A percentile compares a stretch with the other conserved stretches of the same genome.
Conservation (phyloP, 2,329 filamentous ascomycete genomes). For the Colletotrichum sp. region DNA sequence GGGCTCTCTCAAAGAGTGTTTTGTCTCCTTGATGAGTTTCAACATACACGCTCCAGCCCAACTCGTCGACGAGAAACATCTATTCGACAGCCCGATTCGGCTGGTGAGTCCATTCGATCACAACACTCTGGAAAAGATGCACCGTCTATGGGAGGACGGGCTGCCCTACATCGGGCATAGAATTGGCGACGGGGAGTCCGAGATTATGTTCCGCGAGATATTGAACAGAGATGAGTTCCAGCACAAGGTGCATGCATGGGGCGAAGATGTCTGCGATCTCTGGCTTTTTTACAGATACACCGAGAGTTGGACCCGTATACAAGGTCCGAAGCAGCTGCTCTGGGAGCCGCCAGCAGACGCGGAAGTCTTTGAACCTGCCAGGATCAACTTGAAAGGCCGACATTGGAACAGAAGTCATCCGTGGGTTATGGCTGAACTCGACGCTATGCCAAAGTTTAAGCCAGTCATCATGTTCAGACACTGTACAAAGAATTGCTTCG, state of each 20-base stretch:
- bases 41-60: not conserved
- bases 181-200: accelerated
- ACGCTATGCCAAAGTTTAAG: not conserved
- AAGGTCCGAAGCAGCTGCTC: accelerated
- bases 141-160: not conserved
- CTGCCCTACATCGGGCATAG: not conserved
- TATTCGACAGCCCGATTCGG: accelerated
- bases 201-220: accelerated
- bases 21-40: not conserved
- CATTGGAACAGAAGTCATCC: not conserved
- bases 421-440: not conserved
- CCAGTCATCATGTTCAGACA: not conserved
- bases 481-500: not conserved
- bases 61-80: accelerated
- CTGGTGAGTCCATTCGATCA: accelerated
- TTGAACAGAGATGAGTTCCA: not conserved
- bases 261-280: accelerated
- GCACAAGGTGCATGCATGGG: accelerated
- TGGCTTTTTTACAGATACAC: not conserved
- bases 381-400: not conserved
- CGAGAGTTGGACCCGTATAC: accelerated
- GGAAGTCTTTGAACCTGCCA: not conserved
- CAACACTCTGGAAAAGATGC: accelerated
- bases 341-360: not conserved
- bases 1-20: not conserved